These are phyloP conservation scores for Rhizopogon rudus DNA, from an alignment of 768 basidiomycete species.

Conservation along the genomic window DNA sequence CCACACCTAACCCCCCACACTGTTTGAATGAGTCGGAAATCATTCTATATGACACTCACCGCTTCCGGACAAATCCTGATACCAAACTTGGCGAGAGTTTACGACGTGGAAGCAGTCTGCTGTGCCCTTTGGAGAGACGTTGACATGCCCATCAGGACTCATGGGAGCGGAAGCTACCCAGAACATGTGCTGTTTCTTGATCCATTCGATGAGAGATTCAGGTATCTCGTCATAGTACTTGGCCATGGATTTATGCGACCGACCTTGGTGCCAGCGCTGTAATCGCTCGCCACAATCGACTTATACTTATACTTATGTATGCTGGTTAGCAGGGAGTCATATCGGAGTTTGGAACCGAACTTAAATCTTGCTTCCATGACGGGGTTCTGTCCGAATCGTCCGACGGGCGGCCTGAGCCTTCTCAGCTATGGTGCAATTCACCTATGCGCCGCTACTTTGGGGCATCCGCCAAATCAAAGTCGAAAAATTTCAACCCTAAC, in stretches of 20 bases:
- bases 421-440: too few species aligned
- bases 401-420: too few species aligned
- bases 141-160: conserved; percentile 50
- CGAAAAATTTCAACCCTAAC: too few species aligned
- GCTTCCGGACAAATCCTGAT: conserved; percentile 67
- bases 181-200: conserved; percentile 60
- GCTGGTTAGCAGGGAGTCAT: too few species aligned
- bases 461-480: too few species aligned
- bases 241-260: conserved; percentile 38
- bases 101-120: conserved; percentile 58
- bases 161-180: conserved; percentile 71
- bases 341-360: too few species aligned
- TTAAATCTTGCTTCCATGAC: too few species aligned
- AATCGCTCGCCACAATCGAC: too few species aligned
- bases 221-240: conserved; percentile 59
- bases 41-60: conserved; percentile 30
- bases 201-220: conserved; percentile 49
- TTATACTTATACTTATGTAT: too few species aligned
- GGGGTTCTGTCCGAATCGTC: too few species aligned
- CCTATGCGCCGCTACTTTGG: too few species aligned
- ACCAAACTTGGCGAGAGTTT: conserved; percentile 57
- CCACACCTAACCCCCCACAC: conserved; percentile 35
- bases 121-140: conserved; percentile 68
- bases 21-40: background rate
- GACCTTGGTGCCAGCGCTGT: background rate